Evolutionary conservation across 305 asterid genomes (phyloP), one percentile per base, ranked within the genome.

Genomic region (Rubia tinctorum): DNA sequence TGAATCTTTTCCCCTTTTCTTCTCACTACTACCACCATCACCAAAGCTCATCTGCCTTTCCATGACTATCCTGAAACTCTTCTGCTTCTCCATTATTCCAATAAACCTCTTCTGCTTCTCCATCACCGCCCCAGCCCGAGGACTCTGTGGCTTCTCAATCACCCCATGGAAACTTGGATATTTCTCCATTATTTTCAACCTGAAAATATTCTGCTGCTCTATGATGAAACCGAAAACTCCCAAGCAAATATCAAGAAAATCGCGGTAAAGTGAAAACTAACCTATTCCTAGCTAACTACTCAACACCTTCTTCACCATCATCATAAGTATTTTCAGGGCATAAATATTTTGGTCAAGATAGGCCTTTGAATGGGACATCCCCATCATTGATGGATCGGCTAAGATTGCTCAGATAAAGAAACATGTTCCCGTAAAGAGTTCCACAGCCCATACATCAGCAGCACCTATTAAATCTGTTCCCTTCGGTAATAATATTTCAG

Each of bases 11-110:
- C 83, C 74, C 86, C 84, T 87, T 76, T 82, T 92, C 87, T 84
- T 82, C 83, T 94, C 98, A 25, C 82, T 93, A 65, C 90, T 91
- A 63, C 90, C 90, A 75, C 97, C 97, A n/a, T 81, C 93, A 65
- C 91, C 96, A 71, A 92, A 92, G 77, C 97, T 95, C 22, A 88
- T 72, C 79, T 95, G 96, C 70, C 96, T 90, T 87, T 95, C 99
- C 95, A 95, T 86, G 44, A 90, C 95, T 79, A 92, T 85, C 83
- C 95, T 85, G 67, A 95, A 95, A 79, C 99, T 95, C 71, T 88
- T 92, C 81, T 95, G 99, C 85, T 95, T 95, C 82, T 92, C 99
- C 93, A 92, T 88, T 59, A 92, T 85, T 14, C 99, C 99, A 79
- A 79, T 85, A 64, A 92, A 92, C 80, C 97, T 92, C 83, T 83